Percentiles rank a stretch among this genome's conserved stretches.
phyloP scores from a whole-genome alignment of 2,329 filamentous ascomycete genomes.

The Neonectria coccinea region DNA sequence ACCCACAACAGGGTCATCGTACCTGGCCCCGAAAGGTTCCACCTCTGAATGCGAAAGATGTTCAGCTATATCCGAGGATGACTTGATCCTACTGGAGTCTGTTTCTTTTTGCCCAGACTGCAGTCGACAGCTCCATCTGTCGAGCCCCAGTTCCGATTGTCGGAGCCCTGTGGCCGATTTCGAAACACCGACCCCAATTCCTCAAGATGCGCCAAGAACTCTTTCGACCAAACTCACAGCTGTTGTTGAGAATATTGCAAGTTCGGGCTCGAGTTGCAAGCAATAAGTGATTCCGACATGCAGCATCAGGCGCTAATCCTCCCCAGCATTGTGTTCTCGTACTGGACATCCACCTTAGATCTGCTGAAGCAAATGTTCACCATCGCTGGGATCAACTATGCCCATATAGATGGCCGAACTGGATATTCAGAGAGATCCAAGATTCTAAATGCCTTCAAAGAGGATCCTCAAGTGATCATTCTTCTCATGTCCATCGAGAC shows the following conservation, averaged over 20 bases:
- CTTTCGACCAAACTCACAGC: slow-evolving; percentile 22
- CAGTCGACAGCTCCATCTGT: slow-evolving; percentile 2
- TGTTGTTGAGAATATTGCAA: slow-evolving; percentile 14
- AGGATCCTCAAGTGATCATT: slow-evolving; percentile 1
- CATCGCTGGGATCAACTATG: neutral
- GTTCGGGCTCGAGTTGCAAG: neutral
- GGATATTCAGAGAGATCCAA: slow-evolving; percentile 19
- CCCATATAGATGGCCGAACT: slow-evolving; percentile 17
- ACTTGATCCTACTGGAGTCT: slow-evolving; percentile 5
- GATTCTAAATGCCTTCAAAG: slow-evolving; percentile 2
- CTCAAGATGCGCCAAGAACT: neutral
- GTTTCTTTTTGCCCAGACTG: slow-evolving; percentile 20
- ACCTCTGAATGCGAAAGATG: slow-evolving; percentile 20
- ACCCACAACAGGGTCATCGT: neutral
- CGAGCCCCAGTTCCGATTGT: slow-evolving; percentile 4
- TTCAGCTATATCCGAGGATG: slow-evolving; percentile 3
- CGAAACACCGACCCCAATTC: too few relatives aligned
- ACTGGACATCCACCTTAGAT: slow-evolving; percentile 29
- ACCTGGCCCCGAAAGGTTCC: neutral
- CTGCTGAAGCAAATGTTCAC: neutral
- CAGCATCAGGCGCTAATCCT: neutral
- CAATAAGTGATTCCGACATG: slow-evolving; percentile 7
- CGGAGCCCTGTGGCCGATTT: too few relatives aligned
- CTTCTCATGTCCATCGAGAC: slow-evolving; percentile 28
- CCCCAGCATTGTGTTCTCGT: slow-evolving; percentile 26